Base-by-base conservation (phyloP, 2,329 filamentous ascomycete genomes). In the Plectosphaerella sp. region DNA sequence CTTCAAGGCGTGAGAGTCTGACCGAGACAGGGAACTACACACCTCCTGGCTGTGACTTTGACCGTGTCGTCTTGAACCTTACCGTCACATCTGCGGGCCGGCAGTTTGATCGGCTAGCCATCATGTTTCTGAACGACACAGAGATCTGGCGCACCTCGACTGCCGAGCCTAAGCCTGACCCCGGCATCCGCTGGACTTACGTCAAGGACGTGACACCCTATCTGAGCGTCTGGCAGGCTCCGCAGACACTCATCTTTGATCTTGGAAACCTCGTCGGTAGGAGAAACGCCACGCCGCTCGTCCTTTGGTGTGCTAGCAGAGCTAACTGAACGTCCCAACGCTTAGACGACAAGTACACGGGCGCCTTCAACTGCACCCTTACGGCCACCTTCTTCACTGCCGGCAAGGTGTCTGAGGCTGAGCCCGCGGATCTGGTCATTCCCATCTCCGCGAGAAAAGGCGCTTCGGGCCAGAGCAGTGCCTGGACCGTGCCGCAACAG, bases 141-240 rank as follows among this genome's bases (percentile, higher is more conserved):
- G 89, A 95, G 65, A 78, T 95, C n/a, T 94, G 88, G 75, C 78
- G 89, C 22, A 92, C 89, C 2, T 91, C 88, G 5, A 95, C 90
- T 1, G 88, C 89, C 4, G 88, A 95, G 69, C 89, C 90, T 1
- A 89, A 83, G 0, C 58, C 61, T 4, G 60, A 71, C 5, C 77
- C 77, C 20, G 89, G 89, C 7, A 91, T 94, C 56, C 72, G 78
- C 45, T 93, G 88, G 87, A 84, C 80, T 1, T 91, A 89, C 63
- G 72, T 85, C 51, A 94, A 93, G 67, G 89, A 95, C 64, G 84
- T 91, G 82, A 88, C 86, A 2, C 76, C 80, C 50, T 92, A 85
- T 63, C 70, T 86, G 15, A 75, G 80, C 4, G 71, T 94, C 12
- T 91, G 89, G 81, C 83, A 79, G 56, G 59, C 76, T 47, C 77